These are phyloP conservation scores for Fraxinus albicans DNA, from an alignment of 305 asterid species.

Conservation along the genomic window DNA sequence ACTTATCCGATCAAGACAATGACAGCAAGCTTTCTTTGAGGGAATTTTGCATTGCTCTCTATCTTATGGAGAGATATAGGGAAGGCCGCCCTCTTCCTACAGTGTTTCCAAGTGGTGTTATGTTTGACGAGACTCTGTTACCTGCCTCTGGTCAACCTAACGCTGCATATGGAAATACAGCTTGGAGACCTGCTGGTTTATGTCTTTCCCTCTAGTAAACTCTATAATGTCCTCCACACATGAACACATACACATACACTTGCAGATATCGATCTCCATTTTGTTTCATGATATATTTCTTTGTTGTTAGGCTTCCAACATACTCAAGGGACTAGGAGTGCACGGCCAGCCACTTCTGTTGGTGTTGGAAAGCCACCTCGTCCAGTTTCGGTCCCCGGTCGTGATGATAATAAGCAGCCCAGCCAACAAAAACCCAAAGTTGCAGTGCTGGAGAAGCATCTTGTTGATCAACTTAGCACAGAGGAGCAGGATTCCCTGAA, in stretches of 20 bases:
- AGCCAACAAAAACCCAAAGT: conserved; percentile 74
- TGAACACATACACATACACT: conserved; percentile 8
- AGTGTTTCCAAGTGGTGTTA: conserved; percentile 58
- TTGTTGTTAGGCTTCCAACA: conserved; percentile 61
- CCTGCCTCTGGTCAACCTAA: conserved; percentile 56
- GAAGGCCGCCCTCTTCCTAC: conserved; percentile 88
- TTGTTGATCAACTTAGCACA: conserved; percentile 82
- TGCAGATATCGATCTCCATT: background rate
- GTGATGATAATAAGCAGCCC: conserved; percentile 56
- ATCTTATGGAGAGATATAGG: conserved; percentile 87
- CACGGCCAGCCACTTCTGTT: conserved; percentile 42
- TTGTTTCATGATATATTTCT: conserved; percentile 17
- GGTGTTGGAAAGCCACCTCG: conserved; percentile 83
- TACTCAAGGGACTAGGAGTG: conserved; percentile 52
- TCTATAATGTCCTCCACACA: background rate
- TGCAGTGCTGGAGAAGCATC: conserved; percentile 89
- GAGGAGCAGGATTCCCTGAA: conserved; percentile 84
- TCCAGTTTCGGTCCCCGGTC: conserved; percentile 69
- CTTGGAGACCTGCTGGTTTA: conserved; percentile 77
- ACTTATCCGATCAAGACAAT: conserved; percentile 93
- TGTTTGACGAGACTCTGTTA: conserved; percentile 57
- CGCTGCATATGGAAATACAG: conserved; percentile 43
- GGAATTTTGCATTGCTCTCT: conserved; percentile 91
- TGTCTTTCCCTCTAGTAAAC: conserved; percentile 15
- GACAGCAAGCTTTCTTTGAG: conserved; percentile 91